Evolutionary conservation across 1,284 basidiomycete genomes (phyloP), one percentile per base, ranked within the genome.

Genomic region (Malassezia dermatis): DNA sequence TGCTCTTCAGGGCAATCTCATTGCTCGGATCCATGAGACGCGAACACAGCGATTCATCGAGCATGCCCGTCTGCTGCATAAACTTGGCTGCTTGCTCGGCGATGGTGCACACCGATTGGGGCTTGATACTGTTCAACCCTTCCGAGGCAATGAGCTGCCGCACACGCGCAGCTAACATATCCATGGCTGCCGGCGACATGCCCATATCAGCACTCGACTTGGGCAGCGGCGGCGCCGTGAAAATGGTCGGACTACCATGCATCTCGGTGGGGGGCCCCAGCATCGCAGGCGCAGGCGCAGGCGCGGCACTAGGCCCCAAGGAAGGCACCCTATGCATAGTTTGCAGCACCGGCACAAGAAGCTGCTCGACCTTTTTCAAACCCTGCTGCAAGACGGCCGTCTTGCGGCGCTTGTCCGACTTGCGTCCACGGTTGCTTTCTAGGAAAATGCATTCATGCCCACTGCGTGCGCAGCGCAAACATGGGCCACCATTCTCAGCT

Each of bases 401-500:
- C 48, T 65, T 65, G 28, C 69, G 66, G 13, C 65, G 66, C 57
- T 72, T 72, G 48, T 64, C 67, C 47, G 65, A 63, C 51, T 71
- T 73, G 34, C 71, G 72, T 40, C 71, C 71, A 17, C 71, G 66
- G 30, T 74, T 69, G 57, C 65, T 67, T 47, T 71, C 70, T 28
- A 69, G 64, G 34, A 74, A 74, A 57, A 73, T 59, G 49, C 71
- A 74, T 39, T 74, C 64, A 63, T 65, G 56, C 17, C 65, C 61
- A 48, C 63, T 62, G 55, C 67, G 68, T 43, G 59, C 55, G 48
- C 78, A 68, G 30, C 78, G 77, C 61, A 89, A 90, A 78, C 90
- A 95, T 0, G 90, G 89, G 0, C 88, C 87, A 0, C 88, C 89
- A 31, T 90, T 75, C 69, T 94, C 90, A 1, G 88, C 88, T 32